Evolutionary conservation across 495 filamentous ascomycete genomes (phyloP), one percentile per base, ranked within the genome.

Genomic region (Penicillium subrubescens): DNA sequence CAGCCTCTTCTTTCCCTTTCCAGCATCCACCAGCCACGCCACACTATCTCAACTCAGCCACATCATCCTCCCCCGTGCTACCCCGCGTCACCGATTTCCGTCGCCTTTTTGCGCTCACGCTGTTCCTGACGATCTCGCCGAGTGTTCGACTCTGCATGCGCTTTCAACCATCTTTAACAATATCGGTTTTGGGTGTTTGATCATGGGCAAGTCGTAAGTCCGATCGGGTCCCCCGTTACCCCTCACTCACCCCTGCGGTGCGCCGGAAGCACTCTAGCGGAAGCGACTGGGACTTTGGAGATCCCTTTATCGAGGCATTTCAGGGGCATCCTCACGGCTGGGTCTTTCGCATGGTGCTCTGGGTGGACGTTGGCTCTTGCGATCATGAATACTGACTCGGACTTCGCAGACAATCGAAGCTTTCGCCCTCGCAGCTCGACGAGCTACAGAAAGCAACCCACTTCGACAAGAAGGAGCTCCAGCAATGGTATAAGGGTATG

Each of bases 401-500:
- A 10, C 12, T 61, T 34, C 31, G 11, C 56, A 96, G 92, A 73
- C 92, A 95, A 79, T 94, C 91, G 39, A 99, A 97, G 82, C 90
- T 99, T 71, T 96, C 93, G 44, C 92, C 93, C 70, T 88, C 96
- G 73, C 93, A 98, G 82, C 89, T 99, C 67, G 88, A 87, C 56
- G 95, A 99, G 79, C 88, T 99, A 69, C 94, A 97, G 75, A 92
- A 89, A 82, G 91, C 92, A 57, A 99, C 95, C 25, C 92, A 97
- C 78, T 99, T 99, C 72, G 95, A 99, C 82, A 97, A 97, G 88
- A 99, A 98, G 82, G 95, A 99, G 78, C 79, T 99, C 68, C 95
- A 99, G 77, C 96, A 98, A 91, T 99, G 95, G 95, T 99, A 99
- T 77, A 98, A 98, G 83, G 95, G 95, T 97, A 72, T 50, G 82